Conservation (phyloP, 2,329 filamentous ascomycete genomes). For the Myriosclerotinia curreyana region DNA sequence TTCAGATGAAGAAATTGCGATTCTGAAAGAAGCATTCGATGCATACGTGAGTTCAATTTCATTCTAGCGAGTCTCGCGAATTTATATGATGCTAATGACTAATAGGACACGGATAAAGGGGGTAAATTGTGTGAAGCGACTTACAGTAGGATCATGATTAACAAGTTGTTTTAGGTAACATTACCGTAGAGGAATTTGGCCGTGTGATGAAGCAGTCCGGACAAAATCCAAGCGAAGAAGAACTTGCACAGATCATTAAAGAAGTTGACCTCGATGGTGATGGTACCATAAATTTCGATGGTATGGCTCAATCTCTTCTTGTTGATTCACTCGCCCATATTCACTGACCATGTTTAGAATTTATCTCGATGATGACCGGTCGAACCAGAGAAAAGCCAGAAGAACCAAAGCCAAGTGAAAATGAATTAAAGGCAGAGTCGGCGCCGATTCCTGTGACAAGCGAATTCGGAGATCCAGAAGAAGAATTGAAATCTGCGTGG, state of each 20-base stretch:
- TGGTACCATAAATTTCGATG: conserved; percentile 63
- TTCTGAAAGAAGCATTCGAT: conserved; percentile 21
- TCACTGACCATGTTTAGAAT: conserved; percentile 37
- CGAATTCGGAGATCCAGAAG: conserved; percentile 29
- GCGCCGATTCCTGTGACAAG: conserved; percentile 1
- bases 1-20: conserved; percentile 18
- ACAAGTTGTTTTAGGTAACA: conserved; percentile 14
- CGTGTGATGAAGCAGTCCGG: conserved; percentile 23
- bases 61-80: neutral
- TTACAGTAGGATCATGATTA: neutral
- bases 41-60: conserved; percentile 19
- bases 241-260: conserved; percentile 65
- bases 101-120: conserved; percentile 23
- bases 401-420: neutral
- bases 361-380: conserved; percentile 46
- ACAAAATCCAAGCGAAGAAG: conserved; percentile 32
- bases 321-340: neutral
- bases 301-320: conserved; percentile 38
- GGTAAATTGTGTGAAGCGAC: neutral
- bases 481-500: conserved; percentile 40
- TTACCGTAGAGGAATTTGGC: conserved; percentile 22
- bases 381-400: conserved; percentile 33
- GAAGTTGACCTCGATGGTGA: conserved; percentile 64
- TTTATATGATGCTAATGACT: neutral
- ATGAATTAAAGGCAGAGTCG: neutral